phyloP scores from a whole-genome alignment of 305 asterid genomes.

The Andrographis paniculata region DNA sequence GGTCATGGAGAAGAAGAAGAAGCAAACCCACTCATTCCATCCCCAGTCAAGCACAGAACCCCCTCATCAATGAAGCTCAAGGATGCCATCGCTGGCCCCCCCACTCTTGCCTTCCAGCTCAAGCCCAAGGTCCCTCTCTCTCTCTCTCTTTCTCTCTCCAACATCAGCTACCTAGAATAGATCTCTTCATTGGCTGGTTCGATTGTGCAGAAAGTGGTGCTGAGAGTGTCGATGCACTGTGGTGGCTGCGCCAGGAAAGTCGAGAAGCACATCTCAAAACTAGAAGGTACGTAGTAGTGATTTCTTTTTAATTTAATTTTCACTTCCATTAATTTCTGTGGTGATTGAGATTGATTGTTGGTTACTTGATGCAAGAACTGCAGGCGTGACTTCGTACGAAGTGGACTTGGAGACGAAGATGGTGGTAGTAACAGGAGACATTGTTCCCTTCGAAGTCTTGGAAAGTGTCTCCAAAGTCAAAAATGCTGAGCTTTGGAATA shows the following conservation, averaged over 20 bases:
- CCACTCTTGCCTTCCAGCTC: constrained; percentile 63
- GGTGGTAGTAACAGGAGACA: constrained; percentile 74
- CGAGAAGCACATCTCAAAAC: constrained; percentile 57
- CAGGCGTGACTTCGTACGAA: constrained; percentile 71
- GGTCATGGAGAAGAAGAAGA: constrained; percentile 11
- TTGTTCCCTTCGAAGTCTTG: constrained; percentile 61
- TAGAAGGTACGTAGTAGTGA: constrained; percentile 42
- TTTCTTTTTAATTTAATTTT: too few relatives aligned
- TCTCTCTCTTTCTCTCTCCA: neutral
- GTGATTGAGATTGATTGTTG: neutral
- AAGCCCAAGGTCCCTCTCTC: constrained; percentile 58
- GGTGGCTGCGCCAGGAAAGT: constrained; percentile 71
- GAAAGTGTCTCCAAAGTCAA: constrained; percentile 77
- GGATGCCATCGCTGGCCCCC: constrained; percentile 48
- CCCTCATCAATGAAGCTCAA: constrained; percentile 33
- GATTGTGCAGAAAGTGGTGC: constrained; percentile 48
- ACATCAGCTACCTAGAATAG: too few relatives aligned
- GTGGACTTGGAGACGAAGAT: constrained; percentile 63
- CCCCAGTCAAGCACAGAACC: neutral
- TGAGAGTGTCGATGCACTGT: constrained; percentile 71
- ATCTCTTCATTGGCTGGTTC: too few relatives aligned
- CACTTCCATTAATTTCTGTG: neutral
- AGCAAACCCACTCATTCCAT: constrained; percentile 31
- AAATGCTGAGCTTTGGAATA: constrained; percentile 52
- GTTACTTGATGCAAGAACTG: neutral